Evolutionary conservation across 1,139 yeast genomes (phyloP).

Genomic region (Arxiozyma bovina): DNA sequence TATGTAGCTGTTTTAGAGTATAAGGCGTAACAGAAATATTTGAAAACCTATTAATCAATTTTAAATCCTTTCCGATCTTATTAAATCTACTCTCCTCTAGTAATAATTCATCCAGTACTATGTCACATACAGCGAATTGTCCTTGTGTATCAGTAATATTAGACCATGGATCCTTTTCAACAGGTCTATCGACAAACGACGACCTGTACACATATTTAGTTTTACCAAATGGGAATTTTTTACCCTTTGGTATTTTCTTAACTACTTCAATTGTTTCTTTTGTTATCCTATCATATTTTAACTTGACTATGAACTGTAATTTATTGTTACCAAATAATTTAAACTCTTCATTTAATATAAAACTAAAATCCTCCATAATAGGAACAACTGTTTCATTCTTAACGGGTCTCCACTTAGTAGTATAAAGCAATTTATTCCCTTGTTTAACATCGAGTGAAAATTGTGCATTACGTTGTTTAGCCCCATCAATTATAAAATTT

Average conservation of each 20-base stretch:
- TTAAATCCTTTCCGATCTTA: slow-evolving; percentile 25
- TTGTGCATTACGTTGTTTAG: slow-evolving; percentile 47
- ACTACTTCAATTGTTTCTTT: slow-evolving; percentile 50
- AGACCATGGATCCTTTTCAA: slow-evolving; percentile 46
- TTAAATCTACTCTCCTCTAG: slow-evolving; percentile 12
- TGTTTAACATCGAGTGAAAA: slow-evolving; percentile 73
- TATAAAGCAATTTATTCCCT: slow-evolving; percentile 70
- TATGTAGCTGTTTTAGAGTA: slow-evolving; percentile 56
- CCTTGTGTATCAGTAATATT: slow-evolving; percentile 64
- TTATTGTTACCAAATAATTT: slow-evolving; percentile 30
- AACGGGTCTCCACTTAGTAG: slow-evolving; percentile 52
- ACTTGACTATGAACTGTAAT: slow-evolving; percentile 64
- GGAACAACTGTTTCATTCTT: slow-evolving; percentile 33
- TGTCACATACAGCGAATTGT: slow-evolving; percentile 68
- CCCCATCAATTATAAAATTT: slow-evolving; percentile 50
- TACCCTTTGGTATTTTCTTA: slow-evolving; percentile 40
- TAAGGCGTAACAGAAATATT: slow-evolving; percentile 28
- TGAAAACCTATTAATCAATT: slow-evolving; percentile 15
- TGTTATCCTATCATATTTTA: slow-evolving; percentile 44
- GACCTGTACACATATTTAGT: slow-evolving; percentile 35
- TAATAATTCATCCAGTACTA: slow-evolving; percentile 44
- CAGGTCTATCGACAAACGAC: slow-evolving; percentile 43
- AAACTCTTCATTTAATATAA: slow-evolving; percentile 36
- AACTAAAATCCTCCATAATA: slow-evolving; percentile 75
- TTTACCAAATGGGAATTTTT: slow-evolving; percentile 30